Evolutionary conservation across 139 green algal species (phyloP), one percentile per base, ranked within the genome.

Genomic region (Eudorina sp.): DNA sequence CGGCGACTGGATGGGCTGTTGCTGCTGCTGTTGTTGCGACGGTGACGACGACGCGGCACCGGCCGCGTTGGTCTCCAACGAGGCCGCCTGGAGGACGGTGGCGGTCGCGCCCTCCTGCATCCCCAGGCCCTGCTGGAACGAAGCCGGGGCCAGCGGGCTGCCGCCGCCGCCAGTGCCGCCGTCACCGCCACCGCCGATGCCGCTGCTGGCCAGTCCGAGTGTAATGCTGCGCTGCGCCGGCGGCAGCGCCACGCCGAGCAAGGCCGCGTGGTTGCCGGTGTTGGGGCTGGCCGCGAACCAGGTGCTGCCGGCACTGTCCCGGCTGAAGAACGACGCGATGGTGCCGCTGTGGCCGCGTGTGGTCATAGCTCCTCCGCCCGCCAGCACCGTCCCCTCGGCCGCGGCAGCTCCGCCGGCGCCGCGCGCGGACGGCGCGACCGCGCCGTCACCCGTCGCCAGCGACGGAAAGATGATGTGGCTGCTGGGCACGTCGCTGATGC

Each of bases 251-350:
- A n/a, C n/a, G n/a, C n/a, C n/a, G n/a, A n/a, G n/a, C n/a, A n/a
- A n/a, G n/a, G 74, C 14, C 29, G 51, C 23, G 27, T 85, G 55
- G 58, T 75, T 62, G 38, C 80, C 77, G 31, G 62, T 19, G 62
- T 48, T 85, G n/a, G 79, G 79, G 27, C 80, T 86, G 43, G 16
- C 16, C 29, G 16, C 18, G 40, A 77, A 64, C 80, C 62, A 77
- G 16, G 64, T 43, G n/a, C 29, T 38, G 80, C 80, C 64, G 16
- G 48, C 23, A 14, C 60, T 77, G 29, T 86, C 62, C 29, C 43
- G 60, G n/a, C 60, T 46, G 13, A 66, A 51, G 21, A 40, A 13
- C 25, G 8, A 43, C 0, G 13, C 29, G 21, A 4, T 58, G 27
- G 2, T 66, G 43, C 58, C 43, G 43, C 60, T 64, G 14, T 41